Evolutionary conservation across 31 red algal genomes (phyloP).

Genomic region (Asparagopsis taxiformis): DNA sequence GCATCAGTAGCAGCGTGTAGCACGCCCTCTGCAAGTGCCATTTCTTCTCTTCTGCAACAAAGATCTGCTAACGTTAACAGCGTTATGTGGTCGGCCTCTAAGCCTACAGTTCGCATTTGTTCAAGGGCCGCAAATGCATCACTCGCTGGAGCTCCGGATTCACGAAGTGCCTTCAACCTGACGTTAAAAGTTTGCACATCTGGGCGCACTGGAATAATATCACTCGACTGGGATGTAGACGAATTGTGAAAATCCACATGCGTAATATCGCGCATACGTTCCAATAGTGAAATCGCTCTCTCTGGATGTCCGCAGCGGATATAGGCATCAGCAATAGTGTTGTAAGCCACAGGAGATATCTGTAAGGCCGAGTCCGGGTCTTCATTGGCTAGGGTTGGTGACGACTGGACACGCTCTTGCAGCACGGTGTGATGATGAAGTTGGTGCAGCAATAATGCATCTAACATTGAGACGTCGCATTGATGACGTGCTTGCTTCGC

Average conservation of each 20-base stretch:
- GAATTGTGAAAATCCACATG: background rate
- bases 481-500: constrained; percentile 54
- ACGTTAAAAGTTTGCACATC: constrained; percentile 64
- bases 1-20: constrained; percentile 40
- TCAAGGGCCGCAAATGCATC: constrained; percentile 50
- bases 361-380: background rate
- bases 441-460: constrained; percentile 64
- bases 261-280: constrained; percentile 22
- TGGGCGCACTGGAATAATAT: constrained; percentile 44
- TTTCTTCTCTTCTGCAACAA: constrained; percentile 60
- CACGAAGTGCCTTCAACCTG: constrained; percentile 50
- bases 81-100: constrained; percentile 63
- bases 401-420: constrained; percentile 3
- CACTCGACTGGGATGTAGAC: background rate
- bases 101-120: constrained; percentile 31
- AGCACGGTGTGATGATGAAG: constrained; percentile 51
- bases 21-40: constrained; percentile 66
- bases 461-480: constrained; percentile 55
- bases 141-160: constrained; percentile 43
- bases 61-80: constrained; percentile 59
- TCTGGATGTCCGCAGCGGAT: constrained; percentile 64
- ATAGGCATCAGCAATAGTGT: constrained; percentile 69
- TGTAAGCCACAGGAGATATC: constrained; percentile 65
- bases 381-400: background rate
- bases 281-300: constrained; percentile 29